These are phyloP conservation scores for Coniella vitis DNA, from an alignment of 2,329 filamentous ascomycete species.

Conservation along the genomic window DNA sequence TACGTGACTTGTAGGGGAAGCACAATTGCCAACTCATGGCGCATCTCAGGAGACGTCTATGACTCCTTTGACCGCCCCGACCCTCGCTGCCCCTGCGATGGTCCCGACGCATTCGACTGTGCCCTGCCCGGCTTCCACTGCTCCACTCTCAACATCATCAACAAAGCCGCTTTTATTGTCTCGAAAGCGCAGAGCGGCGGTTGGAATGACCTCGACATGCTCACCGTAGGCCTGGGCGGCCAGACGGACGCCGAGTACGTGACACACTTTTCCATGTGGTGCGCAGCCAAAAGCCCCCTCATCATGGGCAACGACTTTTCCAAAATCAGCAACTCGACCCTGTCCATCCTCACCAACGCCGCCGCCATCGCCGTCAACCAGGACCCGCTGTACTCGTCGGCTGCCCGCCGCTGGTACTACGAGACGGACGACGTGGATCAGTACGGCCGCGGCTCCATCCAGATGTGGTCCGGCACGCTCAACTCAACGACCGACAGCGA, in stretches of 20 bases:
- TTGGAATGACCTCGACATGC: conserved; percentile 21
- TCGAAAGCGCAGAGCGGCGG: conserved; percentile 12
- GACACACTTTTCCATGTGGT: conserved; percentile 20
- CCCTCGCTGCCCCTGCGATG: conserved; percentile 24
- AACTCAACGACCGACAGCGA: conserved; percentile 34
- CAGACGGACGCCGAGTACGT: conserved; percentile 19
- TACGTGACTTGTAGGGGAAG: conserved; percentile 10
- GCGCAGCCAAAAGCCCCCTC: conserved; percentile 18
- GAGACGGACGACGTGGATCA: conserved; percentile 28
- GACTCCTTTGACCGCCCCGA: conserved; percentile 27
- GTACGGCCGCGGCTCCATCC: conserved; percentile 37
- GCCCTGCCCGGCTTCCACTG: conserved; percentile 10
- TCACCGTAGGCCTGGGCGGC: conserved; percentile 19
- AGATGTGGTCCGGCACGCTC: conserved; percentile 42
- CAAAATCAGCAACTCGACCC: conserved; percentile 24
- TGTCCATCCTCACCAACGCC: conserved; percentile 33
- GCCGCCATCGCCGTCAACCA: conserved; percentile 37
- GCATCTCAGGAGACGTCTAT: conserved; percentile 29
- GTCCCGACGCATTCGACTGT: conserved; percentile 9
- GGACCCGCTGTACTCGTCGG: conserved; percentile 2
- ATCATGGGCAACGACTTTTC: conserved; percentile 20
- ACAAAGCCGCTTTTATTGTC: conserved; percentile 20
- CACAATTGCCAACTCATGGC: conserved; percentile 27
- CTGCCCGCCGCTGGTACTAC: conserved; percentile 16
- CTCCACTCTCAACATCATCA: conserved; percentile 13